These are phyloP conservation scores for Globisporangium middletonii DNA, from an alignment of 352 stramenopile species.

Conservation along the genomic window DNA sequence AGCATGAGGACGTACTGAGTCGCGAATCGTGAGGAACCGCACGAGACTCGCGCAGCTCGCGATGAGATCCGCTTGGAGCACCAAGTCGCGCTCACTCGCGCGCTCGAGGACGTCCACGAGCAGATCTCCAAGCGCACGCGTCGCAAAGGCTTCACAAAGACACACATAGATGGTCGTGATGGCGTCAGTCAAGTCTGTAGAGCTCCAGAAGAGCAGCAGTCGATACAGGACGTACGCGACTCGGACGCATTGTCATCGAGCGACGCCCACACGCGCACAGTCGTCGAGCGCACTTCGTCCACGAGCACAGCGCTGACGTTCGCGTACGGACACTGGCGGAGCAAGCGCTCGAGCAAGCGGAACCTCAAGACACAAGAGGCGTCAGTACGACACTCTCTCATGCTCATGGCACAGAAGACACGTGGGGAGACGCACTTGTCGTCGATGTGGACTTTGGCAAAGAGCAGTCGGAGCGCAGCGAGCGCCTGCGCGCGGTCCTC, in stretches of 20 bases:
- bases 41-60: constrained; percentile 62
- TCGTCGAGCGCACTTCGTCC: constrained; percentile 47
- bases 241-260: constrained; percentile 1
- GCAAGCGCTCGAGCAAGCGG: constrained; percentile 30
- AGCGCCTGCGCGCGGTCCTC: constrained; percentile 34
- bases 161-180: not conserved
- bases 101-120: constrained; percentile 28
- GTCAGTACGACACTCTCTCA: not conserved
- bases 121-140: constrained; percentile 18
- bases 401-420: too few relatives aligned
- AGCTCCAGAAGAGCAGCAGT: too few relatives aligned
- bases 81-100: constrained; percentile 50
- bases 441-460: constrained; percentile 26
- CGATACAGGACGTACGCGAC: constrained; percentile 24
- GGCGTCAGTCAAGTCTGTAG: not conserved
- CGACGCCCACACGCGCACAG: constrained; percentile 33
- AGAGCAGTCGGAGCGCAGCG: constrained; percentile 24
- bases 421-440: constrained; percentile 23
- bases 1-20: constrained; percentile 31
- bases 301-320: constrained; percentile 64
- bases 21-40: constrained; percentile 55
- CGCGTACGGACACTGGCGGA: constrained; percentile 58
- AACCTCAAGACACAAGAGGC: constrained; percentile 24
- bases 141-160: constrained; percentile 12
- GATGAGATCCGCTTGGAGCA: constrained; percentile 52